These are phyloP conservation scores for Arthromyces matolae DNA, from an alignment of 768 basidiomycete species.

Conservation along the genomic window DNA sequence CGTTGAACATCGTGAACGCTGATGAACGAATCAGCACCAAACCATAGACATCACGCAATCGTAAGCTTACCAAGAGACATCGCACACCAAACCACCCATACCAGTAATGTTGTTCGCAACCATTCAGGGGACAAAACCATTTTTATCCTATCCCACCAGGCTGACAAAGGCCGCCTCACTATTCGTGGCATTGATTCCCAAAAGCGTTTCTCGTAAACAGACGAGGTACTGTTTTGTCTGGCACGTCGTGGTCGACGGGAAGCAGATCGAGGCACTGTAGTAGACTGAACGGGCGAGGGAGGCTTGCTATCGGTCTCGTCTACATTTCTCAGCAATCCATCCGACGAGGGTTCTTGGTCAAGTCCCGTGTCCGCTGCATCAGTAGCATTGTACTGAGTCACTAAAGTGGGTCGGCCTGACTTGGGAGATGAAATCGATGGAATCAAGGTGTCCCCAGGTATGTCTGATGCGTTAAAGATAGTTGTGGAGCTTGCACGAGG, in stretches of 20 bases:
- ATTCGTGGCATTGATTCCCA: conserved; percentile 48
- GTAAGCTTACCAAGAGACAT: conserved; percentile 66
- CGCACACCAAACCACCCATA: conserved; percentile 75
- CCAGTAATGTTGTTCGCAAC: conserved; percentile 69
- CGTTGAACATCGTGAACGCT: conserved; percentile 93
- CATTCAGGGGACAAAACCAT: conserved; percentile 76
- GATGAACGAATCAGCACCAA: conserved; percentile 7
- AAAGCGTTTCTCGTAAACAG: conserved; percentile 41
- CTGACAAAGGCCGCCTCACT: conserved; percentile 55
- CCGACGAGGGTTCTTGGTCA: too few species aligned
- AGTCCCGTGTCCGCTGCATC: conserved; percentile 27
- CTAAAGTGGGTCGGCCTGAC: conserved; percentile 13
- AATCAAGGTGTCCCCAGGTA: conserved; percentile 20
- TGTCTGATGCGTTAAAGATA: conserved; percentile 29
- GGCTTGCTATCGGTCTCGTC: conserved; percentile 6
- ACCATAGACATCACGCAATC: background rate
- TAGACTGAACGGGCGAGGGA: conserved; percentile 3
- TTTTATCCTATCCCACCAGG: conserved; percentile 64
- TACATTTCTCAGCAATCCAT: too few species aligned
- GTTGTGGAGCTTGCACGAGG: conserved; percentile 29
- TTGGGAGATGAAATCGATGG: background rate
- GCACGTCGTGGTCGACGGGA: conserved; percentile 1
- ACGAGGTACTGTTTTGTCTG: conserved; percentile 29
- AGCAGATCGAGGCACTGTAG: background rate
- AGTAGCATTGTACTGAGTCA: conserved; percentile 33